A percentile compares a stretch with the other conserved stretches of the same genome.
These are phyloP conservation scores for Paulownia fortunei DNA, from an alignment of 257 asterid species.

Conservation along the genomic window DNA sequence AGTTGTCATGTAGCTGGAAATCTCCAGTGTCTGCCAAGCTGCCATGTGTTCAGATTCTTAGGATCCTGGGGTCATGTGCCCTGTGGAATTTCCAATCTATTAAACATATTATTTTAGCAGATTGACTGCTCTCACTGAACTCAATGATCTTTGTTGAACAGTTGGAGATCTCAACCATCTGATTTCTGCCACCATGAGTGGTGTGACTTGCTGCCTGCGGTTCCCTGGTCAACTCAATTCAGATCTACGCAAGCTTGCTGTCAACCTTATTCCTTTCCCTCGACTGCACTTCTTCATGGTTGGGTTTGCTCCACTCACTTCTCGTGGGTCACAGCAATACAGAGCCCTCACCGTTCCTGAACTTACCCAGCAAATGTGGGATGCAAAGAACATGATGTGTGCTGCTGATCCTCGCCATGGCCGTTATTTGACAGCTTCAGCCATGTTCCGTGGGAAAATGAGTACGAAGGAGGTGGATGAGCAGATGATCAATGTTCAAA, in stretches of 20 bases:
- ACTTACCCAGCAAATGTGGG: constrained; percentile 61
- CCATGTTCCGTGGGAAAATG: constrained; percentile 58
- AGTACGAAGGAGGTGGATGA: constrained; percentile 57
- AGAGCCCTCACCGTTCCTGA: constrained; percentile 53
- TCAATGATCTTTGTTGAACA: constrained; percentile 26
- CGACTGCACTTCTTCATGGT: constrained; percentile 58
- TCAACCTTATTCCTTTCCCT: constrained; percentile 54
- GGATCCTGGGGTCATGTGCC: neutral
- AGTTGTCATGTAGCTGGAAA: neutral
- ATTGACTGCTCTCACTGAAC: neutral
- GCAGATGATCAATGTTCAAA: constrained; percentile 54
- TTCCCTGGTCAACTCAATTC: constrained; percentile 57
- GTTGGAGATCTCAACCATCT: constrained; percentile 61
- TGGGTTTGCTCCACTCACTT: constrained; percentile 54
- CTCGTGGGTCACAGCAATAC: constrained; percentile 60
- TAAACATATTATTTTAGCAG: neutral
- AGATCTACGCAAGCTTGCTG: constrained; percentile 57
- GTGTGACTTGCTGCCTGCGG: constrained; percentile 59
- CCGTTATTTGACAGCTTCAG: constrained; percentile 53
- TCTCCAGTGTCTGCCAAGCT: neutral
- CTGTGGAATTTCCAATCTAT: neutral
- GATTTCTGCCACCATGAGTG: constrained; percentile 65
- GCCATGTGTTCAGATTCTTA: constrained; percentile 21
- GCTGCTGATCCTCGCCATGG: constrained; percentile 55
- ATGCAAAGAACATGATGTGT: constrained; percentile 53